Conservation (phyloP, 208 protist genomes). For the Leishmania tarentolae region DNA sequence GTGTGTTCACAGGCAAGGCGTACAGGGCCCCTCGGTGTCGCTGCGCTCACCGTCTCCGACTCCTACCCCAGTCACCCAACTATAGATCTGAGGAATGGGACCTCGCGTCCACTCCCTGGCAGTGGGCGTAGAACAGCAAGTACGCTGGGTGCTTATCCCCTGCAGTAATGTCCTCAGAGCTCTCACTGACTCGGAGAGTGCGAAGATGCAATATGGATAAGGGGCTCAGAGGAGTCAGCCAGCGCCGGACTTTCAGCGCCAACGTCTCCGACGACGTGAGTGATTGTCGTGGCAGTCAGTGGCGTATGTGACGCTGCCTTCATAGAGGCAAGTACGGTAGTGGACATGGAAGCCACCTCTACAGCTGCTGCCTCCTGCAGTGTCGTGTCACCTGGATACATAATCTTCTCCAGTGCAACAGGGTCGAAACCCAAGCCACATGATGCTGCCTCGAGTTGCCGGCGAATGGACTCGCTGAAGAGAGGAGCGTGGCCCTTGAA, state of each 20-base stretch:
- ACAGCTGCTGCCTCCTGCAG: conserved; percentile 35
- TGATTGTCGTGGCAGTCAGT: background rate
- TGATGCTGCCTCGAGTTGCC: conserved; percentile 44
- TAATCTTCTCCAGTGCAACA: conserved; percentile 34
- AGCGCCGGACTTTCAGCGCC: background rate
- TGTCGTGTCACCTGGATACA: conserved; percentile 57
- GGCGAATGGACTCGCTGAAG: conserved; percentile 35
- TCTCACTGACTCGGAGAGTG: conserved; percentile 6
- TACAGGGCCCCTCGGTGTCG: background rate
- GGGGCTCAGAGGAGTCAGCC: background rate
- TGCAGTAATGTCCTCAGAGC: conserved; percentile 4
- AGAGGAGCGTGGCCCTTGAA: conserved; percentile 50
- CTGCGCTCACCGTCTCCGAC: background rate
- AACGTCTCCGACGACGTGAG: background rate
- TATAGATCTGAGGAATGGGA: no score
- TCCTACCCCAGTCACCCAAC: background rate
- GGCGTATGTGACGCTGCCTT: background rate
- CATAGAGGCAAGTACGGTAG: background rate
- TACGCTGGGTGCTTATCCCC: background rate
- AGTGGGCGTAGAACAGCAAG: background rate
- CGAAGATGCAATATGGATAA: conserved; percentile 10
- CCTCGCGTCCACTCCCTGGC: background rate
- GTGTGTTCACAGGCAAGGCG: background rate
- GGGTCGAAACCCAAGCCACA: conserved; percentile 28
- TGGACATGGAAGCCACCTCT: conserved; percentile 10